Percentiles rank a stretch among this genome's conserved stretches.
Evolutionary conservation across 2,329 filamentous ascomycete genomes (phyloP).

Genomic region (Ophiocordyceps australis): DNA sequence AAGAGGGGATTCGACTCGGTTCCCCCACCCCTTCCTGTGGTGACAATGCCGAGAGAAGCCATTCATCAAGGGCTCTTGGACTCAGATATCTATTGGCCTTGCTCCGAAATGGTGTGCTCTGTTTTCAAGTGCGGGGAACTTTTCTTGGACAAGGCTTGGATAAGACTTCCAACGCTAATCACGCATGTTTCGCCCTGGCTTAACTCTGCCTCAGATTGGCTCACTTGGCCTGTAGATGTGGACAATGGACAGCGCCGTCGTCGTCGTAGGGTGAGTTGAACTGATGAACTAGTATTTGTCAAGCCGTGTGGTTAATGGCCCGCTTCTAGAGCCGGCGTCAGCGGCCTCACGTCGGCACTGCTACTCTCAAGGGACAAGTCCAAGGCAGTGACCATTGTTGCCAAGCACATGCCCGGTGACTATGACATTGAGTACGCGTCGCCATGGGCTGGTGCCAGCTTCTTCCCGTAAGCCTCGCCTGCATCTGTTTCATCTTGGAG

Average conservation of each 20-base stretch:
- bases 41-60: too few relatives aligned
- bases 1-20: too few relatives aligned
- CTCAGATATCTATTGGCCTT: too few relatives aligned
- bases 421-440: slow-evolving; percentile 84
- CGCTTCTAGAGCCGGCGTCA: slow-evolving; percentile 24
- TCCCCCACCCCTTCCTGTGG: too few relatives aligned
- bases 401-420: slow-evolving; percentile 87
- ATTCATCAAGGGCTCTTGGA: too few relatives aligned
- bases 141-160: too few relatives aligned
- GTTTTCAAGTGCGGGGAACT: too few relatives aligned
- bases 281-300: slow-evolving; percentile 1
- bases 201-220: too few relatives aligned
- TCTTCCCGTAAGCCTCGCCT: slow-evolving; percentile 41
- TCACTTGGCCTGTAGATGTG: too few relatives aligned
- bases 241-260: slow-evolving; percentile 13
- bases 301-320: not conserved
- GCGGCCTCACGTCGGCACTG: slow-evolving; percentile 30
- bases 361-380: slow-evolving; percentile 23
- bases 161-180: too few relatives aligned
- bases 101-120: too few relatives aligned
- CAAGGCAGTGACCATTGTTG: slow-evolving; percentile 47
- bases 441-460: slow-evolving; percentile 76
- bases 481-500: not conserved
- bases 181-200: too few relatives aligned
- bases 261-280: slow-evolving; percentile 15